Base-by-base conservation (phyloP, 176 grass and related monocot species). In the Raddia guianensis region DNA sequence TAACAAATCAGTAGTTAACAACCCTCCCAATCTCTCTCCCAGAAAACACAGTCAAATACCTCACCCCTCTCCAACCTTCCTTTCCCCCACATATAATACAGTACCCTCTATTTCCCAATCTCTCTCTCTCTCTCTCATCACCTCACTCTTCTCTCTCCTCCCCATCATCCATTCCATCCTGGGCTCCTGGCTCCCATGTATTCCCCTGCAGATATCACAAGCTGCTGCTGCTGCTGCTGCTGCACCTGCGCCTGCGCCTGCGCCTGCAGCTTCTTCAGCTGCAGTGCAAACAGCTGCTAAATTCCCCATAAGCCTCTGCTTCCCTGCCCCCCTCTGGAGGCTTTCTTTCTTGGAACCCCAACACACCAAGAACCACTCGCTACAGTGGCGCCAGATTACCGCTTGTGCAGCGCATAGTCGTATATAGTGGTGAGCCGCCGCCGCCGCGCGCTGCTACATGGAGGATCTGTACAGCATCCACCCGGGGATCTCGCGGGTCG, bases 401-500 rank as follows among this genome's bases (percentile, higher is more conserved):
- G 37, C 53, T 75, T 72, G 74, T 84, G 63, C 70, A 27, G 8
- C 63, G 19, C 32, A 85, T 51, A 90, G 50, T 19, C 54, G 51
- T 70, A 19, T 72, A 65, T 83, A 71, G 49, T 33, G 51, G 58
- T 80, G 51, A 27, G 27, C 16, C 20, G 35, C 8, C 27, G 27
- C 16, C 20, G 35, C 37, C 0, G 49, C 56, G 27, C 20, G 56
- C 48, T 55, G n/a, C 8, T 77, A 47, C 42, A 94, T 97, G 92
- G 95, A 97, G 78, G 94, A 97, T 93, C 84, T 97, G 77, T 97
- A 91, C 89, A 93, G 91, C 78, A 97, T 97, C 68, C 94, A 97
- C 64, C 94, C 94, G 19, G 94, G 89, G 63, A 89, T 93, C 80
- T 82, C 83, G 51, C 82, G 79, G 57, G 80, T 49, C 19, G 80